Conservation (phyloP, 2,329 filamentous ascomycete genomes). For the Xylaria hypoxylon region DNA sequence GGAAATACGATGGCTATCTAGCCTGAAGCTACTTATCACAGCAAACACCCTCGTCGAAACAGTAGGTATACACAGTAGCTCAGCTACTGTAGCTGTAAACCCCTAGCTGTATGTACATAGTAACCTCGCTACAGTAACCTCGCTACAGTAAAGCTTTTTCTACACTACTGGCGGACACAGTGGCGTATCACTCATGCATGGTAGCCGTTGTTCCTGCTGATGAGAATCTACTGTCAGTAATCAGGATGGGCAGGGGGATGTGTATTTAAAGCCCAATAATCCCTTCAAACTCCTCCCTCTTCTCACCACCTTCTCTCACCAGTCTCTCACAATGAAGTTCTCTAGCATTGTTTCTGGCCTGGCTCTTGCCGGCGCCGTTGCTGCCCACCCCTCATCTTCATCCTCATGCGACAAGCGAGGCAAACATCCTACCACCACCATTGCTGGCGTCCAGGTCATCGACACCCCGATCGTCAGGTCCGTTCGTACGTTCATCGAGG, state of each 20-base stretch:
- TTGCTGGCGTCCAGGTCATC: slow-evolving; percentile 36
- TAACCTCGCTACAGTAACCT: neutral
- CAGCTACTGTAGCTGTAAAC: neutral
- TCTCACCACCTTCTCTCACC: neutral
- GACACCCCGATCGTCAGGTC: slow-evolving; percentile 33
- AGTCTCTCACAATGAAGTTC: slow-evolving; percentile 35
- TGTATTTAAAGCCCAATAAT: slow-evolving; percentile 26
- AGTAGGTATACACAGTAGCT: too few relatives aligned
- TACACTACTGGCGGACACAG: neutral
- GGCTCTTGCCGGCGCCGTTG: slow-evolving; percentile 28
- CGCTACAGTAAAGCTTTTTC: neutral
- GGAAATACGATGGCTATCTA: neutral
- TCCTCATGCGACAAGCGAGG: slow-evolving; percentile 1
- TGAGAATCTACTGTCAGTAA: neutral
- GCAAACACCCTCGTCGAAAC: neutral
- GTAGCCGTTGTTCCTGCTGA: slow-evolving; percentile 4
- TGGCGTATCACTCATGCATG: neutral
- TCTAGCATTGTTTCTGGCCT: slow-evolving; percentile 32
- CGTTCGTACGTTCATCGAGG: slow-evolving; percentile 28
- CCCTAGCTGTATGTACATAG: slow-evolving; percentile 8
- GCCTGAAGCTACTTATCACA: neutral
- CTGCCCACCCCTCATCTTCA: neutral
- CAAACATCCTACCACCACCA: slow-evolving; percentile 24
- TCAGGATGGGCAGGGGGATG: slow-evolving; percentile 1
- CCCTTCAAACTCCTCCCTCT: neutral